Percentiles rank a stretch among this genome's conserved stretches.
Evolutionary conservation across 1,284 basidiomycete genomes (phyloP).

Genomic region (Papiliotrema fonsecae): DNA sequence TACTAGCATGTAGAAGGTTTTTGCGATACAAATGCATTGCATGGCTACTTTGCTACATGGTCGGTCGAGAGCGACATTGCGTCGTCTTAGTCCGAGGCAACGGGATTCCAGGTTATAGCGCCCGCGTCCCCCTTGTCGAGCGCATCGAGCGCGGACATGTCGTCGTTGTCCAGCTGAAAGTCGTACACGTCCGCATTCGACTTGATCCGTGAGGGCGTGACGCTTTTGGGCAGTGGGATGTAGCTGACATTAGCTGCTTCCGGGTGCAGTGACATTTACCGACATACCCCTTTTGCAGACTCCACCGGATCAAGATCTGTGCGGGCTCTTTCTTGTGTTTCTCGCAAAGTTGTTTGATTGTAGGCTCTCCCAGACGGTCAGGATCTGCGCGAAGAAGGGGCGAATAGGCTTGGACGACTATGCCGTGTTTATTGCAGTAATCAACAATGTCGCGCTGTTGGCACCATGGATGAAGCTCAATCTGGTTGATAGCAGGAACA

Average conservation of each 20-base stretch:
- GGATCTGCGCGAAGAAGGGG: slow-evolving; percentile 61
- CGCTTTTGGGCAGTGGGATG: slow-evolving; percentile 70
- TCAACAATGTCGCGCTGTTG: slow-evolving; percentile 72
- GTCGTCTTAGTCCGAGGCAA: slow-evolving; percentile 44
- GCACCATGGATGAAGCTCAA: slow-evolving; percentile 81
- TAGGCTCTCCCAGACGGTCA: slow-evolving; percentile 53
- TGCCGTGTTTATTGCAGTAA: slow-evolving; percentile 64
- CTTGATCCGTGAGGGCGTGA: slow-evolving; percentile 60
- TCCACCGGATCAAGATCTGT: slow-evolving; percentile 77
- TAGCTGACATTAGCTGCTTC: slow-evolving; percentile 48
- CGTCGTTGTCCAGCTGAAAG: slow-evolving; percentile 61
- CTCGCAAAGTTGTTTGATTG: slow-evolving; percentile 54
- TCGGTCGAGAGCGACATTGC: not conserved
- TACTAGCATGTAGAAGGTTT: no score
- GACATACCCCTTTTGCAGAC: slow-evolving; percentile 68
- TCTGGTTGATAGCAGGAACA: slow-evolving; percentile 75
- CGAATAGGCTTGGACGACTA: slow-evolving; percentile 73
- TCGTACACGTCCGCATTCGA: slow-evolving; percentile 66
- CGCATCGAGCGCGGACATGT: slow-evolving; percentile 59
- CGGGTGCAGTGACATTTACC: not conserved
- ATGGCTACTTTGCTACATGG: no score
- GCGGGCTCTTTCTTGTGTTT: slow-evolving; percentile 63
- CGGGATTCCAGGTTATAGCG: slow-evolving; percentile 64
- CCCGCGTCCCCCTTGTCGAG: slow-evolving; percentile 63
- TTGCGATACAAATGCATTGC: no score